Percentiles rank a stretch among this genome's conserved stretches.
Evolutionary conservation across 2,329 filamentous ascomycete genomes (phyloP).

Genomic region (Monascus ruber): DNA sequence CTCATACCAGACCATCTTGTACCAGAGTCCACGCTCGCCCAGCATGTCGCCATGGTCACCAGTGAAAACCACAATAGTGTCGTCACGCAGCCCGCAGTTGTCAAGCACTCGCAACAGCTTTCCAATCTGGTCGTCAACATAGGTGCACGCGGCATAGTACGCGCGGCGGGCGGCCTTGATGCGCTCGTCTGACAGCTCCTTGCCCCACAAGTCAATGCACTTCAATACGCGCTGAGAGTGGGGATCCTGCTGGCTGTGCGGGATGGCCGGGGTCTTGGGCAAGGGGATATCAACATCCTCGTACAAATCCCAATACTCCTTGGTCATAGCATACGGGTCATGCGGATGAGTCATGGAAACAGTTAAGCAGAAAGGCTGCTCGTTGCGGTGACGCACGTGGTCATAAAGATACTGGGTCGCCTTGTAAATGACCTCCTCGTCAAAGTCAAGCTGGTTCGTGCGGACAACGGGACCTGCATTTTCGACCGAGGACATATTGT

Average conservation of each 20-base stretch:
- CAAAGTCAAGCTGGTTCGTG: constrained; percentile 91
- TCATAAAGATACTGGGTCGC: constrained; percentile 84
- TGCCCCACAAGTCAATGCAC: constrained; percentile 76
- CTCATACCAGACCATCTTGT: constrained; percentile 98
- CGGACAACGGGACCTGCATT: constrained; percentile 81
- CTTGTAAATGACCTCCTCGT: constrained; percentile 91
- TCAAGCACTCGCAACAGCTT: constrained; percentile 67
- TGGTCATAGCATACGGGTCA: constrained; percentile 87
- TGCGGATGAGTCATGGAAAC: constrained; percentile 91
- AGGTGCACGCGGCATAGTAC: constrained; percentile 88
- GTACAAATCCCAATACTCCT: constrained; percentile 88
- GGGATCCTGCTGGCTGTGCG: constrained; percentile 69
- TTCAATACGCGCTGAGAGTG: constrained; percentile 80
- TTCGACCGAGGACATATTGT: constrained; percentile 87
- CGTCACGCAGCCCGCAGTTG: constrained; percentile 65
- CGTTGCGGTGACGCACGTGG: constrained; percentile 68
- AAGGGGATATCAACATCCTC: constrained; percentile 78
- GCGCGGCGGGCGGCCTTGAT: constrained; percentile 75
- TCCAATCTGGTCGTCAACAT: constrained; percentile 86
- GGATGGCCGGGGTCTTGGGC: constrained; percentile 59
- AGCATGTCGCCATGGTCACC: constrained; percentile 96
- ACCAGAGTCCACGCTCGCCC: constrained; percentile 80
- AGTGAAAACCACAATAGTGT: constrained; percentile 86
- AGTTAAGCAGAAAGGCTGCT: constrained; percentile 75
- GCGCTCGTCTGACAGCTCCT: constrained; percentile 73